Percentiles rank a stretch among this genome's conserved stretches.
Conservation (phyloP, 2,329 filamentous ascomycete genomes). For the Diaporthe sp. region DNA sequence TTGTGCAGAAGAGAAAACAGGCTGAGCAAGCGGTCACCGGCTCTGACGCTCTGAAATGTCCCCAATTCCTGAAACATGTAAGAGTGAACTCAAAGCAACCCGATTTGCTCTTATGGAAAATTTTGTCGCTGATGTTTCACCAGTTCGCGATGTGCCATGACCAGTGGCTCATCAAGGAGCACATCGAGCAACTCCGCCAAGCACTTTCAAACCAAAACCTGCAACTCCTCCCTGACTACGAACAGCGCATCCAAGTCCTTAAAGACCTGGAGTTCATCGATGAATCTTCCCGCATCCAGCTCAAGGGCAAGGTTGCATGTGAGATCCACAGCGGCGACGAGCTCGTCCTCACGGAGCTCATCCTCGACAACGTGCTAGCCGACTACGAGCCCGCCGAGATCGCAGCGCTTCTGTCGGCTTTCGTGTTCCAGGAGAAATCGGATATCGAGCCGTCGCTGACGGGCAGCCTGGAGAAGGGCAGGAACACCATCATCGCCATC, state of each 20-base stretch:
- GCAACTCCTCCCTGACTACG: slow-evolving; percentile 94
- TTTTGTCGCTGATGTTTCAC: slow-evolving; percentile 56
- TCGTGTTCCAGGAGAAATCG: slow-evolving; percentile 99
- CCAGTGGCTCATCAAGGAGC: slow-evolving; percentile 95
- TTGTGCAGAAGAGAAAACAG: slow-evolving; percentile 79
- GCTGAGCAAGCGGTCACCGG: slow-evolving; percentile 74
- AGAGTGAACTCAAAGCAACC: slow-evolving; percentile 55
- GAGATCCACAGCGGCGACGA: slow-evolving; percentile 98
- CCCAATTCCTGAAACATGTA: slow-evolving; percentile 88
- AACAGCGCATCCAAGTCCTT: slow-evolving; percentile 92
- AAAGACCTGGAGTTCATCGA: slow-evolving; percentile 95
- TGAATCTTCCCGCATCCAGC: slow-evolving; percentile 85
- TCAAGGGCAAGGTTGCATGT: slow-evolving; percentile 98
- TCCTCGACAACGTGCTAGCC: slow-evolving; percentile 95
- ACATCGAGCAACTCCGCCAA: slow-evolving; percentile 88
- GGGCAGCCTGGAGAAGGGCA: slow-evolving; percentile 83
- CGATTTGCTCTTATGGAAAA: too few species aligned
- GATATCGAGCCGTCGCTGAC: slow-evolving; percentile 85
- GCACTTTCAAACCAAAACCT: slow-evolving; percentile 97
- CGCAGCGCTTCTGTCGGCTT: slow-evolving; percentile 90
- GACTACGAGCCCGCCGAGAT: slow-evolving; percentile 98
- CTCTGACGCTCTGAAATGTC: slow-evolving; percentile 78
- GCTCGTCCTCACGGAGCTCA: slow-evolving; percentile 93
- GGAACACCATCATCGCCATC: slow-evolving; percentile 88
- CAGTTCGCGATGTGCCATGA: slow-evolving; percentile 97